Conservation (phyloP, 2,329 filamentous ascomycete genomes). For the Colletotrichum chrysophilum region DNA sequence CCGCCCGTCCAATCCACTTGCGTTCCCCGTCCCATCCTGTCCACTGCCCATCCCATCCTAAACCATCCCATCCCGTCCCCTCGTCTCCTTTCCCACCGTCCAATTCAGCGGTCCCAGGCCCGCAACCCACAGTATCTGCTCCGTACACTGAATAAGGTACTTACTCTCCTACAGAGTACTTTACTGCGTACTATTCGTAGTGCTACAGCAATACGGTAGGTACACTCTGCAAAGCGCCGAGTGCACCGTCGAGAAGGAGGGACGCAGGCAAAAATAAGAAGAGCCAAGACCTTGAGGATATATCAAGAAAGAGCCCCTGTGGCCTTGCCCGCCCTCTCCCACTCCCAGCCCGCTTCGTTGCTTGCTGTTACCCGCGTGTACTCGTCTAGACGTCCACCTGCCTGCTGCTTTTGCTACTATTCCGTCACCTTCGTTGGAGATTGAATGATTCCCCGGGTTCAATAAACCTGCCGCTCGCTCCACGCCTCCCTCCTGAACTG, state of each 20-base stretch:
- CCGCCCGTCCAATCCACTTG: conserved; percentile 6
- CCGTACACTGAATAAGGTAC: background rate
- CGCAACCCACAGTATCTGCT: background rate
- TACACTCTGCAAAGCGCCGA: background rate
- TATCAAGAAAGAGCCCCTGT: conserved; percentile 20
- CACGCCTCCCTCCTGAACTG: background rate
- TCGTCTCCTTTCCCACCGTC: conserved; percentile 4
- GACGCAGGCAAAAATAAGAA: background rate
- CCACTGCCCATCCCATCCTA: background rate
- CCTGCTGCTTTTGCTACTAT: background rate
- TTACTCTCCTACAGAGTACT: background rate
- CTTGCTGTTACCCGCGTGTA: background rate
- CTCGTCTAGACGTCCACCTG: background rate
- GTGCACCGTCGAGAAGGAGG: background rate
- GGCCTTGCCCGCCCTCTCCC: background rate
- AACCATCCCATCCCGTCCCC: background rate
- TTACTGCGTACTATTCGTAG: background rate
- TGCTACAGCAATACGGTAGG: background rate
- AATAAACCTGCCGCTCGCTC: conserved; percentile 8
- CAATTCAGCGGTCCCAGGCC: background rate
- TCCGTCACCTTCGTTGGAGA: conserved; percentile 12
- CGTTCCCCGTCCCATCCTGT: conserved; percentile 11
- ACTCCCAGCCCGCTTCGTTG: background rate
- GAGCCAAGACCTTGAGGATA: conserved; percentile 14
- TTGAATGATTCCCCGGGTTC: conserved; percentile 3